Evolutionary conservation across 2,329 filamentous ascomycete genomes (phyloP), one percentile per base, ranked within the genome.

Genomic region (Helicocarpus griseus): DNA sequence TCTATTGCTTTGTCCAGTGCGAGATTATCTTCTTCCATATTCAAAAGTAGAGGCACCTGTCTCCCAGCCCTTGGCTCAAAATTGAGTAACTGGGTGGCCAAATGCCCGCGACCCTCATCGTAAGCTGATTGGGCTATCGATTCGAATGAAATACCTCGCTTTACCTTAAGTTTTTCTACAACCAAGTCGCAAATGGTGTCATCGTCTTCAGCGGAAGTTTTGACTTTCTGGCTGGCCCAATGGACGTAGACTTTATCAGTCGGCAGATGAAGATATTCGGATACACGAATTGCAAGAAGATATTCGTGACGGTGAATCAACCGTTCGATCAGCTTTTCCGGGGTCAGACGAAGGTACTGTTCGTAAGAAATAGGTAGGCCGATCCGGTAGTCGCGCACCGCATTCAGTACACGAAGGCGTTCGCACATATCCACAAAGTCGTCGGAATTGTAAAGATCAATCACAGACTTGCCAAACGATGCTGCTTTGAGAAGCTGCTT

Each of bases 361-460:
- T 96, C 90, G 63, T 93, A 95, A 3, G 90, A 95, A 4, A 98
- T 68, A 0, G 91, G 89, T 21, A 98, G 74, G 2, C 93, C 93
- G 49, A 97, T 80, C 61, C 94, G 87, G 65, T 93, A 97, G 67
- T 87, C 94, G 48, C 93, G 83, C 11, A 91, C 86, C 5, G 91
- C 91, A 61, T 96, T 97, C 45, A 98, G 76, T 0, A 98, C 90
- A 14, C 93, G 85, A 14, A 98, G 73, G 0, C 85, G 93, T 68
- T 98, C 91, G 60, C 89, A 95, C 85, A 96, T 97, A 56, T 97
- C 91, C 50, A 98, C 93, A 69, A 97, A 98, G 58, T 98, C 91
- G 63, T 98, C 93, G 63, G 90, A 96, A 68, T 93, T 96, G 71
- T 97, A 98, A 11, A 97, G 83, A 61, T 97, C 93, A 3, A 98